Percentiles rank a stretch among this genome's conserved stretches.
These are phyloP conservation scores for Alternaria consortialis DNA, from an alignment of 2,329 filamentous ascomycete genomes.

Conservation along the genomic window DNA sequence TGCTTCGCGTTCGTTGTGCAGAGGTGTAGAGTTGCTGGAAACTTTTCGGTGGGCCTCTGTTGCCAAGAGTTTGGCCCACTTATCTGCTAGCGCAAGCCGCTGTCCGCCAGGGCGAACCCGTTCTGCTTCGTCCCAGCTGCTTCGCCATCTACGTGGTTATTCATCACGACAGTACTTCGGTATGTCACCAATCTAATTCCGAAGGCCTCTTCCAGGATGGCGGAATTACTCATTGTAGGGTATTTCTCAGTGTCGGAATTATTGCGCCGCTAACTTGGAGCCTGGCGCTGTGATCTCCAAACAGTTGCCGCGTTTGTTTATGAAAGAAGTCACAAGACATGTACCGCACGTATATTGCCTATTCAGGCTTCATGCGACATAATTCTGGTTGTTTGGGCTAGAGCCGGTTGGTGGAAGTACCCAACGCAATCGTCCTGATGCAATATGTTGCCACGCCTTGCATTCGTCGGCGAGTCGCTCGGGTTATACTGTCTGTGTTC, in stretches of 20 bases:
- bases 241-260: not conserved
- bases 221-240: not conserved
- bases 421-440: not conserved
- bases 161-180: not conserved
- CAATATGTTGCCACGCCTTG: not conserved
- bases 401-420: constrained; percentile 7
- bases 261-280: not conserved
- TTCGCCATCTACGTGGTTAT: not conserved
- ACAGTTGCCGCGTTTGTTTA: not conserved
- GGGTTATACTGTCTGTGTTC: not conserved
- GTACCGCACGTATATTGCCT: not conserved
- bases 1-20: not conserved
- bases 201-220: not conserved
- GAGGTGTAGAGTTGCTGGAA: constrained; percentile 2
- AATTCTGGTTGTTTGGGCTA: not conserved
- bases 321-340: not conserved
- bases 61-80: constrained; percentile 11
- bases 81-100: not conserved
- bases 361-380: not conserved
- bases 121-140: no score
- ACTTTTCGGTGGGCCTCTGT: constrained; percentile 6
- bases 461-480: not conserved
- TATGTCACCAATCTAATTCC: not conserved
- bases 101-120: not conserved
- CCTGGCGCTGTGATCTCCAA: not conserved